Evolutionary conservation across 2,329 filamentous ascomycete genomes (phyloP).

Genomic region (Colletotrichum sp.): DNA sequence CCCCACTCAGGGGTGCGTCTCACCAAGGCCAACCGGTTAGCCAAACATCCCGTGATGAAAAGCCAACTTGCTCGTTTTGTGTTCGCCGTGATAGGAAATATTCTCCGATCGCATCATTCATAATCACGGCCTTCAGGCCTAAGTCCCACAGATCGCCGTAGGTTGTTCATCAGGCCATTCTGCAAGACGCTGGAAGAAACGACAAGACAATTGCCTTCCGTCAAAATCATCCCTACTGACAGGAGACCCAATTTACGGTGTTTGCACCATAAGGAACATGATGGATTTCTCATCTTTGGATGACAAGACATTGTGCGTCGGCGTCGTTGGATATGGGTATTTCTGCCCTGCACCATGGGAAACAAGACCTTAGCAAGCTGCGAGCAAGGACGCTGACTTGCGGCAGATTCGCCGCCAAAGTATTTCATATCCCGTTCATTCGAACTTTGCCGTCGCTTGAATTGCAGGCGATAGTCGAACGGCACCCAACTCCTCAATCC

Average conservation of each 20-base stretch:
- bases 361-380: too few species aligned
- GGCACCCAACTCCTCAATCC: neutral
- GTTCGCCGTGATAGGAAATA: neutral
- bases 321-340: neutral
- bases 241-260: accelerated
- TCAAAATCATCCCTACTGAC: too few species aligned
- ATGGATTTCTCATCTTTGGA: neutral
- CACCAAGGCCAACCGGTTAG: neutral
- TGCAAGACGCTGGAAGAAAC: neutral
- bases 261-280: neutral
- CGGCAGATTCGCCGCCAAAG: neutral
- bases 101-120: neutral
- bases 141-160: accelerated
- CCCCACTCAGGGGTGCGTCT: neutral
- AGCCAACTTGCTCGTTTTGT: neutral
- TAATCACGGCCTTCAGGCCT: neutral
- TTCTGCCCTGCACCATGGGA: neutral
- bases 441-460: neutral
- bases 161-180: neutral
- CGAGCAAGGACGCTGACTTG: neutral
- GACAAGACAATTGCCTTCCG: too few species aligned
- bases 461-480: neutral
- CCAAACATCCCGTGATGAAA: neutral
- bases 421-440: neutral
- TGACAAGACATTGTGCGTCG: neutral